A percentile compares a stretch with the other conserved stretches of the same genome.
Conservation (phyloP, 192 early-diverging fungal genomes). For the Backusella luteola region DNA sequence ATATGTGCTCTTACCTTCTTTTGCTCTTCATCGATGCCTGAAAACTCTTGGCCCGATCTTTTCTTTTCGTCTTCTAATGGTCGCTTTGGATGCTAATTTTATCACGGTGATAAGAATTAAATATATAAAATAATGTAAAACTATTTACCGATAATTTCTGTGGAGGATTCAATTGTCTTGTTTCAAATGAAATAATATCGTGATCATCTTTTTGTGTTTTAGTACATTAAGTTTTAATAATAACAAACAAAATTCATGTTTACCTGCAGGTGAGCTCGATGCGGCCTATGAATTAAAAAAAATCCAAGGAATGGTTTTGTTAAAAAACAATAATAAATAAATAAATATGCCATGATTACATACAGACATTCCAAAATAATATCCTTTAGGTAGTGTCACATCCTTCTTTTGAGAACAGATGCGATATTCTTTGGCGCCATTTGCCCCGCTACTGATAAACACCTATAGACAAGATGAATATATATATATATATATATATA, state of each 20-base stretch:
- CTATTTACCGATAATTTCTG: slow-evolving; percentile 37
- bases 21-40: slow-evolving; percentile 28
- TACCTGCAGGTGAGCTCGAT: slow-evolving; percentile 27
- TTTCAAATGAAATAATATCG: slow-evolving; percentile 67
- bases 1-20: slow-evolving; percentile 23
- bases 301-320: not conserved
- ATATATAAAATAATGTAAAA: not conserved
- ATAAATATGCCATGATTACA: slow-evolving; percentile 17
- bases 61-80: slow-evolving; percentile 33
- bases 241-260: not conserved
- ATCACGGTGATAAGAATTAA: too few species aligned
- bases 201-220: slow-evolving; percentile 63
- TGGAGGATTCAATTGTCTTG: slow-evolving; percentile 66
- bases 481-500: not conserved
- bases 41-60: slow-evolving; percentile 24
- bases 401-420: slow-evolving; percentile 54
- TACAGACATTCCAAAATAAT: slow-evolving; percentile 74
- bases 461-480: slow-evolving; percentile 20
- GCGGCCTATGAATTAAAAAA: slow-evolving; percentile 27
- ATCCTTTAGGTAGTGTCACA: slow-evolving; percentile 62
- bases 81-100: slow-evolving; percentile 19
- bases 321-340: not conserved
- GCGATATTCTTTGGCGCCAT: slow-evolving; percentile 48
- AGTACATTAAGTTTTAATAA: not conserved
- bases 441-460: slow-evolving; percentile 46